Evolutionary conservation across 2,329 filamentous ascomycete species (phyloP), one percentile per base, ranked within the genome.

Genomic region (Penicillium sp.): DNA sequence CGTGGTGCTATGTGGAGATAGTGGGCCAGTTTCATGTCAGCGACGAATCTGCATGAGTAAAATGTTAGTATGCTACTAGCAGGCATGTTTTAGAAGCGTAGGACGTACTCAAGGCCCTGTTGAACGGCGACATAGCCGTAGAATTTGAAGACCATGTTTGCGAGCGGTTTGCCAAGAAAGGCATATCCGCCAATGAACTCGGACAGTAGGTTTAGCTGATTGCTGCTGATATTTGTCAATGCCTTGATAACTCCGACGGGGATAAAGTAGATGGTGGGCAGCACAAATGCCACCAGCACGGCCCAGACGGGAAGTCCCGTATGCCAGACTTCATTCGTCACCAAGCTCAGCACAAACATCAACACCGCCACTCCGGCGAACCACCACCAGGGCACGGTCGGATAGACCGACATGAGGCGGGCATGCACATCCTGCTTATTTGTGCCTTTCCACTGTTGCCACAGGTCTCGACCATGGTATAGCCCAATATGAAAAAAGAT

Each of bases 91-190:
- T 9, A 9, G 13, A n/a, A 6, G 17, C 9, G 12, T 3, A 6
- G 6, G 2, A 65, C 74, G 62, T 66, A 76, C 72, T 77, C 76
- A 44, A 89, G 79, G 1, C 86, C 87, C 74, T 89, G 86, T 4
- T 84, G 81, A 82, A 89, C 88, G 73, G 84, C 86, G 56, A 89
- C 84, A 73, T 89, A 90, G 61, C 88, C 86, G 69, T 89, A 91
- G 70, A 88, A 90, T 73, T 91, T 91, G 79, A 91, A 91, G 75
- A 90, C 85, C 82, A 83, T 83, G 62, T 82, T 83, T 37, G 81
- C 82, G 12, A 84, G 70, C 0, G 81, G 81, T 35, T 73, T 74
- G 4, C 81, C 81, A 22, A 80, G 73, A 59, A 83, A 81, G 45
- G 81, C 74, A 70, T 82, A 83, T 1, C 82, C 82, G 1, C 79